Percentiles rank a stretch among this genome's conserved stretches.
These are phyloP conservation scores for Rhodotorula kratochvilovae DNA, from an alignment of 768 basidiomycete species.

Conservation along the genomic window DNA sequence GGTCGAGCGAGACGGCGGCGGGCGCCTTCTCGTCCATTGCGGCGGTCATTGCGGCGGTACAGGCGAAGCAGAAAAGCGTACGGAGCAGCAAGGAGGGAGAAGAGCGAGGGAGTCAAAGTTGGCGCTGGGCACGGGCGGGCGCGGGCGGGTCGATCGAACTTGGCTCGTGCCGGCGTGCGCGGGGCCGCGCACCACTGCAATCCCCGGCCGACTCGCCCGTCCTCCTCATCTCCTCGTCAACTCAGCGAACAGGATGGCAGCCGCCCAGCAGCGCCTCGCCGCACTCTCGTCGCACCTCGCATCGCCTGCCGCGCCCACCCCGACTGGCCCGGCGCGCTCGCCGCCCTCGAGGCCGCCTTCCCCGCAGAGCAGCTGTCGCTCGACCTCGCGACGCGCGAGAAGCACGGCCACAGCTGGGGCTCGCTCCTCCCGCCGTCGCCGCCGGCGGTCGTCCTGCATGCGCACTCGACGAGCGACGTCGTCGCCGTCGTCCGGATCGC, in stretches of 20 bases:
- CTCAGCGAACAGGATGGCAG: background rate
- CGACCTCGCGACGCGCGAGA: constrained; percentile 10
- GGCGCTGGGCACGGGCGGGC: too few relatives aligned
- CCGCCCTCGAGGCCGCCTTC: constrained; percentile 12
- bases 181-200: too few relatives aligned
- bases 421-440: constrained; percentile 12
- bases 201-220: too few relatives aligned
- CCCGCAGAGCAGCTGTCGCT: constrained; percentile 23
- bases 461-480: constrained; percentile 68
- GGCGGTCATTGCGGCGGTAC: background rate
- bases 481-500: constrained; percentile 71
- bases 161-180: too few relatives aligned
- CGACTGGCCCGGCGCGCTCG: constrained; percentile 1
- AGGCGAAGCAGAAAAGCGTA: background rate
- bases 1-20: too few relatives aligned
- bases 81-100: background rate
- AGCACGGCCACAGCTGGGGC: constrained; percentile 15
- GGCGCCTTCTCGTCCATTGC: background rate
- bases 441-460: constrained; percentile 45
- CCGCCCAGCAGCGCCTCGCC: background rate
- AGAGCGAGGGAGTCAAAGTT: background rate
- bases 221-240: background rate
- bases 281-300: constrained; percentile 9
- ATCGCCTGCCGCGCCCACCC: background rate
- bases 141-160: too few relatives aligned